Base-by-base conservation (phyloP, 2,329 filamentous ascomycete genomes). In the Pseudogymnoascus sp. region DNA sequence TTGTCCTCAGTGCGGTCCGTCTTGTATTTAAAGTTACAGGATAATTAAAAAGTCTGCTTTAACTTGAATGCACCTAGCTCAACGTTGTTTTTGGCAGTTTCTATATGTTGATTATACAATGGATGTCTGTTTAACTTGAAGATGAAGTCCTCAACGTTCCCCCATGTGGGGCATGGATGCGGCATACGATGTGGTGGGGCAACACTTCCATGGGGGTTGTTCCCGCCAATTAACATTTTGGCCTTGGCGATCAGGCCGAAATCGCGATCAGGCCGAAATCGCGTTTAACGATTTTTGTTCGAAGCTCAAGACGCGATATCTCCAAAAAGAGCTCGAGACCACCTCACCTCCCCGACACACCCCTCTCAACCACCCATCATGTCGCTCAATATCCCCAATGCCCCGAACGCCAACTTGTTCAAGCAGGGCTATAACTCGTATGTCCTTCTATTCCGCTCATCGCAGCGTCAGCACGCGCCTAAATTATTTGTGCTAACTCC, bases 311-410 rank as follows among this genome's bases (percentile, higher is more conserved):
- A 41, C 58, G 58, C 33, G 33, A 60, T 38, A 60, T 41, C 58
- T 25, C 58, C 33, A 60, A 41, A 60, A 41, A 60, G 33, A 60
- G 58, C 33, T 60, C 12, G 58, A 60, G 35, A 41, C 33, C 58
- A 60, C 40, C 38, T 41, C 58, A 21, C 23, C 38, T 60, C 58
- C 38, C 55, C 25, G 38, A 25, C 33, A 16, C 33, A 60, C 33
- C 58, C 33, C 38, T 40, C 33, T 25, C 33, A 59, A 40, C 33
- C 58, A 38, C 35, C 58, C 33, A 60, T 60, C 58, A 97, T 99
- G 95, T 99, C 95, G 79, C 87, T 99, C 75, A 91, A 92, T 75
- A 96, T 99, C 75, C 95, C 95, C 67, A 91, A 87, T 77, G 93
- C 95, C 71, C 95, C 95, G 66, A 96, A 97, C 77, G 84, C 89